phyloP scores from a whole-genome alignment of 75 land plant genomes.

The Selaginella tamariscina region DNA sequence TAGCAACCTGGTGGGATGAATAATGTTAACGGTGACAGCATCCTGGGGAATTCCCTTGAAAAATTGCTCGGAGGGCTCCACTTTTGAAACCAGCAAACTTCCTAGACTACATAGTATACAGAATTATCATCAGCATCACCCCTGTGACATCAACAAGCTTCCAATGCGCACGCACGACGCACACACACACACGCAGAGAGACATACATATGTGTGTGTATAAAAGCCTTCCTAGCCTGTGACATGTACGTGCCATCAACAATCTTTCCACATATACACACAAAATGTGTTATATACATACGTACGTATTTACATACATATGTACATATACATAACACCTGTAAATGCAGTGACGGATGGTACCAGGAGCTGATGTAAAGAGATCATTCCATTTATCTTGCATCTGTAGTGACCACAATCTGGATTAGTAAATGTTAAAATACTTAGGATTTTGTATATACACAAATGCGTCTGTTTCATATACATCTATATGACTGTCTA shows the following conservation, averaged over 20 bases:
- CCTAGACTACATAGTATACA: not conserved
- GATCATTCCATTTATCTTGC: conserved; percentile 2
- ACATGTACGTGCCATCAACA: not conserved
- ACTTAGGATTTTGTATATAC: too few relatives aligned
- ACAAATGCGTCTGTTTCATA: too few relatives aligned
- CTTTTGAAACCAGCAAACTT: not conserved
- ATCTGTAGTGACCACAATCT: not conserved
- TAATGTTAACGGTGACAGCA: not conserved
- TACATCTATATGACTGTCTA: too few relatives aligned
- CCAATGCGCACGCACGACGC: too few relatives aligned
- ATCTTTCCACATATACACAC: not conserved
- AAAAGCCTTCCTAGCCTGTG: not conserved
- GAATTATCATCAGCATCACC: not conserved
- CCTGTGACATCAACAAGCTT: too few relatives aligned
- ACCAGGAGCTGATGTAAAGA: not conserved
- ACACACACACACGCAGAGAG: too few relatives aligned
- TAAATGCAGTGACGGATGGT: not conserved
- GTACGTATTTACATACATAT: too few relatives aligned
- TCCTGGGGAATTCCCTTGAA: not conserved
- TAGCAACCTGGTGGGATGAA: not conserved
- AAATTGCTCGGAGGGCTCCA: not conserved
- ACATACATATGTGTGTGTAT: too few relatives aligned
- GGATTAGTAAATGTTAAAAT: not conserved
- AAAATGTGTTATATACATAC: not conserved
- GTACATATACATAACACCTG: too few relatives aligned